Base-by-base conservation (phyloP, 495 filamentous ascomycete species). In the Neurospora africana region DNA sequence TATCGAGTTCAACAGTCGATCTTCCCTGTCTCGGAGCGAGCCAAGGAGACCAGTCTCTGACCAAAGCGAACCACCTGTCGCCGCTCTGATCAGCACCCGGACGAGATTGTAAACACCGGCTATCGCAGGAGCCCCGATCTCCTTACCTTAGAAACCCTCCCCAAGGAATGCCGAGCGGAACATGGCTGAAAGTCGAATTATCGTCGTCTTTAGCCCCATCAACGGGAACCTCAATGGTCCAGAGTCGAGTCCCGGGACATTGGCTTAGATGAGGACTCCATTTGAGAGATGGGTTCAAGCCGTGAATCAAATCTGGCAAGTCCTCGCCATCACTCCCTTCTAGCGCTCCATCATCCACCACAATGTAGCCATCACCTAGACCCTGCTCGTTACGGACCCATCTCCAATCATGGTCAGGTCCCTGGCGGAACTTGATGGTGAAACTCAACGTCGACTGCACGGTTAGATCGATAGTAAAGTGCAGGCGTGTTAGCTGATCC, bases 1-100 rank as follows among this genome's bases (percentile, higher is more conserved):
- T 90, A 40, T 91, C 90, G 33, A 93, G 81, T 7, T 77, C 76
- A 38, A 96, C 91, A 6, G 82, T 78, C 10, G 83, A 79, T 70
- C 86, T 88, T 17, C 95, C 95, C 80, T 99, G 95, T 19, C 93
- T 84, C 27, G 95, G 95, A 0, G 91, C 92, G 17, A 98, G 83
- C 95, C 95, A 98, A 1, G 94, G 89, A 37, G 83, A 85, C 87
- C 90, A 94, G 3, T 91, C 81, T n/a, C 93, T 89, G 17, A 93
- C 90, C 8, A 95, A 81, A 5, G 92, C 87, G 76, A 97, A 94
- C 86, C 92, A 95, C 72, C 89, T 86, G 68, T 33, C 13, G 41
- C 47, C 65, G 38, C 65, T 83, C 71, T 30, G 53, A 19, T 65
- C 27, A 65, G 53, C 27, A 65, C 27, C 53, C 27, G 11, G 27